A percentile compares a stretch with the other conserved stretches of the same genome.
These are phyloP conservation scores for Neopestalotiopsis rosae DNA, from an alignment of 2,329 filamentous ascomycete genomes.

Conservation along the genomic window DNA sequence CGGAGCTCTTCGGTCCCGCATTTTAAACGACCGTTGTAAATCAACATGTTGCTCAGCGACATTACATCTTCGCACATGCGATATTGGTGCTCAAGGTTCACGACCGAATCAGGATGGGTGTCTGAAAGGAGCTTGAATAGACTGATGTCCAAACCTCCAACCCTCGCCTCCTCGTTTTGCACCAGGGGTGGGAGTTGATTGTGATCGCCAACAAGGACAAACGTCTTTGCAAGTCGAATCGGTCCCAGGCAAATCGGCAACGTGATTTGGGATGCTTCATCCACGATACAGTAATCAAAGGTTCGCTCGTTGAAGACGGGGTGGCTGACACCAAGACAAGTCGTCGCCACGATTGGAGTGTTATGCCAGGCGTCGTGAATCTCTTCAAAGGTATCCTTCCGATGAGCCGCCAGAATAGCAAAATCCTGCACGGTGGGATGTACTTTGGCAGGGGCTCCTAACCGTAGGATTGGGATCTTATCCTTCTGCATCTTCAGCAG, in stretches of 20 bases:
- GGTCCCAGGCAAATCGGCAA: slow-evolving; percentile 93
- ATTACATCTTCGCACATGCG: slow-evolving; percentile 99
- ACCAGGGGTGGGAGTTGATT: slow-evolving; percentile 95
- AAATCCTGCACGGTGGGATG: slow-evolving; percentile 89
- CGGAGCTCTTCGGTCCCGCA: slow-evolving; percentile 84
- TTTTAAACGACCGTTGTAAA: slow-evolving; percentile 89
- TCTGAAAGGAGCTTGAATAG: slow-evolving; percentile 95
- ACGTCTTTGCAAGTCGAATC: slow-evolving; percentile 89
- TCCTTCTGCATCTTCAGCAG: slow-evolving; percentile 86
- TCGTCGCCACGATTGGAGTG: slow-evolving; percentile 90
- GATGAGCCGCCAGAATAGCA: slow-evolving; percentile 76
- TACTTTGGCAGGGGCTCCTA: slow-evolving; percentile 84
- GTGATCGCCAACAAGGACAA: slow-evolving; percentile 95
- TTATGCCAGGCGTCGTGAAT: slow-evolving; percentile 84
- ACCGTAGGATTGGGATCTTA: slow-evolving; percentile 78
- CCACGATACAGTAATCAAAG: slow-evolving; percentile 98
- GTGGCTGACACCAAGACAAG: slow-evolving; percentile 91
- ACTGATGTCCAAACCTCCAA: slow-evolving; percentile 88
- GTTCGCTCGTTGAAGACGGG: slow-evolving; percentile 84
- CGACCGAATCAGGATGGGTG: slow-evolving; percentile 83
- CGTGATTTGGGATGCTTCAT: slow-evolving; percentile 97
- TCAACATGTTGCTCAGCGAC: slow-evolving; percentile 88
- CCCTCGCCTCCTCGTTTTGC: slow-evolving; percentile 85
- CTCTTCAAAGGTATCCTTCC: slow-evolving; percentile 80
- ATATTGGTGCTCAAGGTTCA: slow-evolving; percentile 94